Conservation (phyloP, 352 stramenopile genomes). For the Blastocystis sp. region DNA sequence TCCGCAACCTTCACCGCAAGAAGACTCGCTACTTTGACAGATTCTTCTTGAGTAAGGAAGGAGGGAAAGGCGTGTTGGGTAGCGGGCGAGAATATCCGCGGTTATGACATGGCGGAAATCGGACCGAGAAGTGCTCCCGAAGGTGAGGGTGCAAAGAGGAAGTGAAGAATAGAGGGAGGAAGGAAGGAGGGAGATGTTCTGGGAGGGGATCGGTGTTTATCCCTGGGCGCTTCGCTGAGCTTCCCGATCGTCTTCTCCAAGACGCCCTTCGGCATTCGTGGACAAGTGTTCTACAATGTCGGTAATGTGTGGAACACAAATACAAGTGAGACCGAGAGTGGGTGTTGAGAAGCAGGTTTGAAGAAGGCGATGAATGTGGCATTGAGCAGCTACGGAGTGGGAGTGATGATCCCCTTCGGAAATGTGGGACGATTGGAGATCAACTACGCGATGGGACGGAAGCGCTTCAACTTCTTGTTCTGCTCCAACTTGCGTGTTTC, state of each 20-base stretch:
- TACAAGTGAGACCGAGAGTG: background rate
- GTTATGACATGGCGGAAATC: slow-evolving; percentile 43
- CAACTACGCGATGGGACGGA: slow-evolving; percentile 34
- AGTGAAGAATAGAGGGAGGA: slow-evolving; percentile 47
- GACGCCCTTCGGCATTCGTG: slow-evolving; percentile 23
- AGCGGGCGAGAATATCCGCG: slow-evolving; percentile 58
- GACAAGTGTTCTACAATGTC: slow-evolving; percentile 47
- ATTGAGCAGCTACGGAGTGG: slow-evolving; percentile 42
- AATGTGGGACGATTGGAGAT: slow-evolving; percentile 48
- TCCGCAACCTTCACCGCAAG: slow-evolving; percentile 3
- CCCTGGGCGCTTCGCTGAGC: slow-evolving; percentile 41
- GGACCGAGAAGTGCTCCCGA: slow-evolving; percentile 5
- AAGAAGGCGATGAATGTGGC: slow-evolving; percentile 14
- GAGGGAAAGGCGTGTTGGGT: background rate
- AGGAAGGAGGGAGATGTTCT: slow-evolving; percentile 30
- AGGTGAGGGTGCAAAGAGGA: background rate
- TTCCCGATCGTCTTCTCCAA: slow-evolving; percentile 6
- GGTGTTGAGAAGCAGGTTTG: background rate
- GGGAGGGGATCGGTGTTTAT: slow-evolving; percentile 24
- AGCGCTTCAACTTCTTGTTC: slow-evolving; percentile 62
- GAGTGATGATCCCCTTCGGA: slow-evolving; percentile 55
- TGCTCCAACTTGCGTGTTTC: slow-evolving; percentile 49
- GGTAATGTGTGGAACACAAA: slow-evolving; percentile 50
- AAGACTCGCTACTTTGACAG: slow-evolving; percentile 28
- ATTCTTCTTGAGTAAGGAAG: slow-evolving; percentile 27